Evolutionary conservation across 176 grass and related monocot species (phyloP), one percentile per base, ranked within the genome.

Genomic region (Areca catechu): DNA sequence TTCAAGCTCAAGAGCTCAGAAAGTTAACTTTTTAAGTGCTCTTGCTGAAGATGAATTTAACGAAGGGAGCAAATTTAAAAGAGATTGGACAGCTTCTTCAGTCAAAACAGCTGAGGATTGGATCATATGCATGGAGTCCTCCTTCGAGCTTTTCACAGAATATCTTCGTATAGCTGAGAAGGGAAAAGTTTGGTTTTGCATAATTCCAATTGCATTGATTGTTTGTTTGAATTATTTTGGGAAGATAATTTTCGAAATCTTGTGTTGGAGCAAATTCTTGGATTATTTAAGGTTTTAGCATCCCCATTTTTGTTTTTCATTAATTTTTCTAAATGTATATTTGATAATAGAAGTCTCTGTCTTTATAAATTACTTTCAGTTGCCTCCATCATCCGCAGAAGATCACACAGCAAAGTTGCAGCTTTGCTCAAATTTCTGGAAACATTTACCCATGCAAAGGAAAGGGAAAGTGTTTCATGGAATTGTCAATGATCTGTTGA

Each of bases 221-320:
- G 63, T 64, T 79, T 97, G 71, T 97, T 97, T 62, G 83, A 88
- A 54, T 76, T 97, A 53, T 97, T 97, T 72, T 85, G 79, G 89
- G 92, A 90, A 63, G 86, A 97, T 67, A 88, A 64, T 70, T 80
- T 97, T 30, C 71, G 75, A 54, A 91, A 79, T 53, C 61, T 69
- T 65, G 76, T 97, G 24, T 57, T 97, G 62, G 92, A 88, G 63
- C 92, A 97, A 81, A 85, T 97, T 65, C 77, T 91, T 75, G 75
- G 60, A 55, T 76, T 97, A 77, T 90, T 91, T 60, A 88, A 66
- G 92, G 92, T 97, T 88, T 57, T 66, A 56, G 49, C 15, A 14
- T 30, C 57, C 77, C 54, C 50, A 51, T 61, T 71, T 79, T 15
- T 48, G 22, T 69, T 56, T 72, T 22, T 64, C 4, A 7, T 60